Evolutionary conservation across 345 rosid species (phyloP).

Genomic region (Acer saccharum): DNA sequence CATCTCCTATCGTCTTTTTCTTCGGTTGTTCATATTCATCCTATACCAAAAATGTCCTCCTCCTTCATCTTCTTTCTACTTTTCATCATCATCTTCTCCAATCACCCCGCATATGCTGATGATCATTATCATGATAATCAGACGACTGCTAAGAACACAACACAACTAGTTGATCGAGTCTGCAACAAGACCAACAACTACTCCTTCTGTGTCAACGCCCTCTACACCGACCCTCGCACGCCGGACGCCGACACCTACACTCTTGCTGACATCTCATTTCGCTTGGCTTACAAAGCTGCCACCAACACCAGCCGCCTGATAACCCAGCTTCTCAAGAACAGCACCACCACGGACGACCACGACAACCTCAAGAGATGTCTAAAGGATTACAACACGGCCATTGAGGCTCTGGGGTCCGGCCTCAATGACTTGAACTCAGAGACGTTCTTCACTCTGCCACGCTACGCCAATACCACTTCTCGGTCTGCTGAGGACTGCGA

Average conservation of each 20-base stretch:
- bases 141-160: background rate
- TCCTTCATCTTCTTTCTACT: background rate
- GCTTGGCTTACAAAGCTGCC: conserved; percentile 23
- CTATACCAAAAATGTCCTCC: too few relatives aligned
- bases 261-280: conserved; percentile 25
- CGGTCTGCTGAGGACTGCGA: conserved; percentile 8
- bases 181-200: too few relatives aligned
- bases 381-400: conserved; percentile 8
- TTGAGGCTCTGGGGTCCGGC: conserved; percentile 11
- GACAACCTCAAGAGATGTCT: conserved; percentile 16
- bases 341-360: background rate
- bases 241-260: background rate
- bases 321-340: conserved; percentile 8
- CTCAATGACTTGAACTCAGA: conserved; percentile 25
- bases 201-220: too few relatives aligned
- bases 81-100: background rate
- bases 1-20: too few relatives aligned
- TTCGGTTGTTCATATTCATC: too few relatives aligned
- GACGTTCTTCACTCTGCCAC: conserved; percentile 12
- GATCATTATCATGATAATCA: background rate
- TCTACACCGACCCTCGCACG: too few relatives aligned
- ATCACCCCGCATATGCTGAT: too few relatives aligned
- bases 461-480: conserved; percentile 9
- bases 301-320: conserved; percentile 6
- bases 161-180: background rate